Percentiles rank a stretch among this genome's conserved stretches.
Conservation (phyloP, 768 basidiomycete species). For the Pisolithus marmoratus region DNA sequence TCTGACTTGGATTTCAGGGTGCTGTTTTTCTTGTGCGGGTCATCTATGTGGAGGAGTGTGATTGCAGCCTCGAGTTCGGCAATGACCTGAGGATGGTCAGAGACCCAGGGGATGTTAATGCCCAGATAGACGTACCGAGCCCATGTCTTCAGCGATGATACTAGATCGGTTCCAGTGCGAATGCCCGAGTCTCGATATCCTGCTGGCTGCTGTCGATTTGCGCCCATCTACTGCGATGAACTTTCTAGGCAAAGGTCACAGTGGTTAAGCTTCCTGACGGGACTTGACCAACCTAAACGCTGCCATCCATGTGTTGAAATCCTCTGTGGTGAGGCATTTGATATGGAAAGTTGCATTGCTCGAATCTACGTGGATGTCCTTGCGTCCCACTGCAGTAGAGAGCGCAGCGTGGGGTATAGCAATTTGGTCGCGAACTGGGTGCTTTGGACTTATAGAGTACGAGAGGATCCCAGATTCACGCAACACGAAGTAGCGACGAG, state of each 20-base stretch:
- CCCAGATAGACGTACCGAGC: conserved; percentile 38
- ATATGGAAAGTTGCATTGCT: conserved; percentile 76
- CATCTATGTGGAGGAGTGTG: conserved; percentile 35
- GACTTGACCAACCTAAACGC: conserved; percentile 54
- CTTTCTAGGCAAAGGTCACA: conserved; percentile 39
- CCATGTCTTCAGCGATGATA: conserved; percentile 61
- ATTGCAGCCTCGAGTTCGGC: conserved; percentile 54
- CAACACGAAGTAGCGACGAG: conserved; percentile 75
- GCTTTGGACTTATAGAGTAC: conserved; percentile 70
- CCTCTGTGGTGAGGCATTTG: conserved; percentile 64
- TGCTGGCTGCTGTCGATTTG: conserved; percentile 29
- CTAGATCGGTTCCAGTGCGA: conserved; percentile 44
- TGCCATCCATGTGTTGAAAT: conserved; percentile 70
- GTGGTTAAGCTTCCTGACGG: conserved; percentile 6
- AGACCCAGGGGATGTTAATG: conserved; percentile 1
- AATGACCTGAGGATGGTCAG: conserved; percentile 41
- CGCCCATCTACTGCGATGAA: conserved; percentile 44
- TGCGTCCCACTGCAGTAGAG: conserved; percentile 64
- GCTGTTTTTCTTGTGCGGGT: conserved; percentile 31
- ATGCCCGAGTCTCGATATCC: conserved; percentile 38
- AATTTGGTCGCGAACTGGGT: conserved; percentile 66
- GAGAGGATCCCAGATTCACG: conserved; percentile 62
- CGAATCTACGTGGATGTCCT: conserved; percentile 78
- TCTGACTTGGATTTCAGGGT: conserved; percentile 33
- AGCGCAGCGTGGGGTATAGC: conserved; percentile 68